Evolutionary conservation across 345 rosid genomes (phyloP), one percentile per base, ranked within the genome.

Genomic region (Eucalyptus marginata): DNA sequence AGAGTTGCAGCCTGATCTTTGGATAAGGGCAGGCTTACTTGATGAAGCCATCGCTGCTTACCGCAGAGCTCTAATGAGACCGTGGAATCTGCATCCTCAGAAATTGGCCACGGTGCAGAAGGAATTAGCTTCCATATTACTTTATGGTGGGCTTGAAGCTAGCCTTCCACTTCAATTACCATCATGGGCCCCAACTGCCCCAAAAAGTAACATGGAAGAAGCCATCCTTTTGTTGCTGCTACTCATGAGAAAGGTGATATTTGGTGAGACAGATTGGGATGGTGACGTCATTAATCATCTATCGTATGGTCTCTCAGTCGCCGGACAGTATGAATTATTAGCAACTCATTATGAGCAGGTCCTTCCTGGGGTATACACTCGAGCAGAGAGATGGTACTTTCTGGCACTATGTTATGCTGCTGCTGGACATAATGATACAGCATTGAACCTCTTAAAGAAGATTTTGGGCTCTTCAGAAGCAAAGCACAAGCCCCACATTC

Each of bases 341-440:
- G 99, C 98, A 13, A 91, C 90, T 89, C 94, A 96, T 91, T 93
- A 95, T 81, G 99, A 97, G 93, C 96, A 93, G 93, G 93, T 89
- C 88, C 93, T 94, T 90, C 99, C 99, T 0, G 96, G 97, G 68
- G 91, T 92, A 88, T 98, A 95, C 85, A 89, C 88, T 59, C 93
- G 98, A 88, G 94, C 94, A 56, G 98, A 96, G 85, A 95, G 99
- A 92, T 98, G 99, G 99, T 95, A 95, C 92, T 88, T 94, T 90
- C 98, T 98, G 86, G 97, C 99, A 62, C 97, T 97, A 85, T 97
- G 99, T 93, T 96, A 96, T 90, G 91, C 92, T 90, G 98, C 98
- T 90, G 96, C 96, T 10, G 96, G 95, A 86, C 94, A 96, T 88
- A 92, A 93, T 90, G 95, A 95, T 89, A 89, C 92, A 49, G 97